Base-by-base conservation (phyloP, 2,329 filamentous ascomycete genomes). In the Colletotrichum tropicale region DNA sequence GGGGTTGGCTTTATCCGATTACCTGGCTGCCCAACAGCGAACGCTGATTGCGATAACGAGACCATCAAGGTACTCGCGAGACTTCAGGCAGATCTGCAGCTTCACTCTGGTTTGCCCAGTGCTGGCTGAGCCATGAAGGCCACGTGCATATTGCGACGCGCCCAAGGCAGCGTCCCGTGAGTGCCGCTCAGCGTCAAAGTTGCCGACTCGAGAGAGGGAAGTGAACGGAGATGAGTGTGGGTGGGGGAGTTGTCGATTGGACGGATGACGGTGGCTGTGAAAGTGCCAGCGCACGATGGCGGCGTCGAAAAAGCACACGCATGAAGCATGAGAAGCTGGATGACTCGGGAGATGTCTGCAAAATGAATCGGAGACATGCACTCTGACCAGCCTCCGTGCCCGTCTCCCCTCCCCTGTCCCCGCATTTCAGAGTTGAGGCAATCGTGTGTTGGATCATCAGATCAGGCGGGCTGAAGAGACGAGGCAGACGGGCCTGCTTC, bases 231-330 rank as follows among this genome's bases (percentile, higher is more conserved):
- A 12, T 32, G 21, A 66, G 65, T 74, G 65, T 70, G 74, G 64
- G 16, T 43, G 61, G 70, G 32, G 34, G 28, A 43, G 36, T 48
- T 62, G 69, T 56, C 55, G 21, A 65, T 28, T 65, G 58, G 64
- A 32, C n/a, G n/a, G 43, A 68, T 55, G 73, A 62, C 36, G 73
- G 74, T 76, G 74, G 70, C 74, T 69, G 74, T 76, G 70, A 48
- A 64, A 62, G 34, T 66, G 70, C 74, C 70, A 74, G 70, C 74
- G 65, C 70, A 76, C 58, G 58, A 64, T 26, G 28, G 26, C 43
- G 34, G 34, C 48, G 21, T 75, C 43, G 7, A 60, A 55, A 71
- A 70, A 52, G 10, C 43, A 21, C 43, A 52, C 30, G 30, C 72
- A 61, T 60, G 61, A 71, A 62, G 72, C 24, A 66, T 72, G 43